Conservation (phyloP, 148 eudicot species). For the Persicaria tinctoria region DNA sequence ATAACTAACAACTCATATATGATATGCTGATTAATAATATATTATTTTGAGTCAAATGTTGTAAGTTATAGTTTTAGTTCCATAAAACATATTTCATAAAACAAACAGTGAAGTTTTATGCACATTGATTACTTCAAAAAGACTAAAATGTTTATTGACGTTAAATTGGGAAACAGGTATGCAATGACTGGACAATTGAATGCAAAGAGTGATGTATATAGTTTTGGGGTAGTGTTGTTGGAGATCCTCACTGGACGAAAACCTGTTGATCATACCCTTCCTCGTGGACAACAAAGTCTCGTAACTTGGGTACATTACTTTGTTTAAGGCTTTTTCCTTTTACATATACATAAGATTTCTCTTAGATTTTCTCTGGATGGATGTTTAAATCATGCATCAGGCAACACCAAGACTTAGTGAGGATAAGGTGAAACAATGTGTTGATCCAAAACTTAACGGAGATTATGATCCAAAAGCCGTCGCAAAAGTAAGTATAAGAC, state of each 20-base stretch:
- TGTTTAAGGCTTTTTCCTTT: background rate
- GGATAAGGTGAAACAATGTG: constrained; percentile 25
- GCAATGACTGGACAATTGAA: constrained; percentile 26
- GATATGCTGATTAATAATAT: too few species aligned
- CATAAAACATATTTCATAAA: too few species aligned
- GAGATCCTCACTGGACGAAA: constrained; percentile 23
- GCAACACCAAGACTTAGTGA: constrained; percentile 25
- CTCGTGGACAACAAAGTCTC: constrained; percentile 26
- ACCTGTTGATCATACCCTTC: constrained; percentile 21
- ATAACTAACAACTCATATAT: too few species aligned
- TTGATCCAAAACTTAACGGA: constrained; percentile 17
- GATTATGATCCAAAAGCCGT: constrained; percentile 22
- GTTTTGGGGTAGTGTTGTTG: constrained; percentile 23
- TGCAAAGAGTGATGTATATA: constrained; percentile 23
- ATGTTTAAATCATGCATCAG: constrained; percentile 3
- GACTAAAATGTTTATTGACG: background rate
- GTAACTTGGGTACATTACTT: constrained; percentile 19
- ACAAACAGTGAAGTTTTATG: background rate
- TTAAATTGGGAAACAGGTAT: constrained; percentile 10
- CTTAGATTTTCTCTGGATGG: too few species aligned
- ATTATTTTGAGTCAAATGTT: too few species aligned
- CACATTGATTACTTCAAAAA: background rate
- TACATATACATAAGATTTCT: background rate
- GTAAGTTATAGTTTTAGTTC: too few species aligned
- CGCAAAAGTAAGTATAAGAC: constrained; percentile 12